Conservation (phyloP, 2,329 filamentous ascomycete species). For the Teratosphaeria destructans region DNA sequence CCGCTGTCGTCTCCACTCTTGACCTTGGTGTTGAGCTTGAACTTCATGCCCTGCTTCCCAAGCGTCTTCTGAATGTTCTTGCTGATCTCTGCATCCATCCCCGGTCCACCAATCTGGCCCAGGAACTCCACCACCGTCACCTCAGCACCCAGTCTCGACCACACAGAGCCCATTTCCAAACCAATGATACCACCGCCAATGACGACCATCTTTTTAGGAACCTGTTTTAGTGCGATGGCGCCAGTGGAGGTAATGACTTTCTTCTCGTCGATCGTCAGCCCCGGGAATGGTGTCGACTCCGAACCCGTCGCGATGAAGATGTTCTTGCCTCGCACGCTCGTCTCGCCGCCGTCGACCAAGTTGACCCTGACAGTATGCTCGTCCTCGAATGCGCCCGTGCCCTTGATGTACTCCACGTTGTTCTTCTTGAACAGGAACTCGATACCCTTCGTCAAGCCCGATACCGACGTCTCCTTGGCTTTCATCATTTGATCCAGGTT, state of each 20-base stretch:
- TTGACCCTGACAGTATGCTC: constrained; percentile 41
- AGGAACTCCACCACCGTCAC: constrained; percentile 97
- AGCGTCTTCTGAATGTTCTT: constrained; percentile 89
- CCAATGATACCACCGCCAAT: constrained; percentile 98
- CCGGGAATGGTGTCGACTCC: constrained; percentile 92
- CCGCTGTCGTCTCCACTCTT: constrained; percentile 69
- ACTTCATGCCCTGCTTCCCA: constrained; percentile 93
- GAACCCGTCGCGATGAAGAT: constrained; percentile 95
- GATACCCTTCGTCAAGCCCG: constrained; percentile 86
- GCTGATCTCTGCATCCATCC: constrained; percentile 90
- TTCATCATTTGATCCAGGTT: constrained; percentile 96
- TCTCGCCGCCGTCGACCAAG: constrained; percentile 84
- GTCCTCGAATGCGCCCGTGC: constrained; percentile 73
- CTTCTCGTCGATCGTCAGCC: constrained; percentile 93
- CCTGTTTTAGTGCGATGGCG: constrained; percentile 76
- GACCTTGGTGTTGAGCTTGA: constrained; percentile 97
- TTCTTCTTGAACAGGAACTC: constrained; percentile 99
- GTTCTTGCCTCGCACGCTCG: constrained; percentile 81
- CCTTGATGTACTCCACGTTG: constrained; percentile 95
- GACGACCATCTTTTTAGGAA: constrained; percentile 93
- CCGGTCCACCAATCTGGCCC: constrained; percentile 89
- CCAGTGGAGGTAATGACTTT: constrained; percentile 94
- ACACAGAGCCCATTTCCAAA: constrained; percentile 95
- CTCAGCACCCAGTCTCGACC: constrained; percentile 85
- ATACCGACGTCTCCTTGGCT: constrained; percentile 88